Base-by-base conservation (phyloP, 2,329 filamentous ascomycete genomes). In the Daldinia eschscholtzii region DNA sequence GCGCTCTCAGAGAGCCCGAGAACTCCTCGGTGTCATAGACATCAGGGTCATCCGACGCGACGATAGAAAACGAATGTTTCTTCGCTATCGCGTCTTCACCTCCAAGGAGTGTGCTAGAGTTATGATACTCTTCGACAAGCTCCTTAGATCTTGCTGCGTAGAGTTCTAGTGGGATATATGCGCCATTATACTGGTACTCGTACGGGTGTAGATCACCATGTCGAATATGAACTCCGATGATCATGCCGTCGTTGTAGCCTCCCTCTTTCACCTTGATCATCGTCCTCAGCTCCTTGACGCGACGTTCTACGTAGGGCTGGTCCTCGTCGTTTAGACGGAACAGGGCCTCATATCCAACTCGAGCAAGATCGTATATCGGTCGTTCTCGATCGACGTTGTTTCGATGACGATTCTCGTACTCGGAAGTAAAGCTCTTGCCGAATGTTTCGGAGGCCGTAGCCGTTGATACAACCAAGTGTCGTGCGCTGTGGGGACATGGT, bases 21-120 rank as follows among this genome's bases (percentile, higher is more conserved):
- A 95, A 86, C 74, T 94, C 92, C 1, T 86, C 82, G 10, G 88
- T 83, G 23, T 87, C 84, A 75, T 93, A 91, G 26, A 96, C 89
- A 61, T 89, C 88, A 0, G 93, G 92, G 76, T 97, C 93, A 77
- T 97, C 93, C 0, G 92, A 94, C 4, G 93, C 92, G 28, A 97
- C 77, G 1, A 97, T 77, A 5, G 87, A 79, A 42, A 93, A 79
- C 26, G 83, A 82, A 23, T 80, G 79, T 15, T 78, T 75, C 62
- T 83, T 80, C 3, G 79, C 80, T 12, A 79, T 73, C 13, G 74
- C 65, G 33, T 82, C 78, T 9, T 80, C 79, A 3, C 74, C 78
- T 2, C 78, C 76, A n/a, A 78, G 67, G 1, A 75, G 71, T 1
- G 75, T 76, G 28, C 81, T 80, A 26, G 74, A 79, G 73, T 84